Conservation (phyloP, 352 stramenopile species). For the Elongisporangium prolatum region DNA sequence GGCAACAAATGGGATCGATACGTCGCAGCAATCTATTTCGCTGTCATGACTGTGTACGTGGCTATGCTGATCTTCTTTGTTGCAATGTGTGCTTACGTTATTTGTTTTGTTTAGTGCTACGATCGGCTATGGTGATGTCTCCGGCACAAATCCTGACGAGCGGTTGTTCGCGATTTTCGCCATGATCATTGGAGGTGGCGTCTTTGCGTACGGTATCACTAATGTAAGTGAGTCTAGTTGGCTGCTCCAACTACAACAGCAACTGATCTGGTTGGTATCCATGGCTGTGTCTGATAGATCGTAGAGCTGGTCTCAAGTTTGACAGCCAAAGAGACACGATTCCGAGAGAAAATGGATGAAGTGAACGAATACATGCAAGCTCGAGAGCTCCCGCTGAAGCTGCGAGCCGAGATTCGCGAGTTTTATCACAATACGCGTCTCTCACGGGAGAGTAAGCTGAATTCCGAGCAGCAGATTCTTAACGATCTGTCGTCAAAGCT, state of each 20-base stretch:
- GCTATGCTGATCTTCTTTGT: too few relatives aligned
- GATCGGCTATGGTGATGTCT: conserved; percentile 53
- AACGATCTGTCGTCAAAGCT: conserved; percentile 62
- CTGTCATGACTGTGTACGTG: conserved; percentile 67
- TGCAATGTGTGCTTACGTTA: too few relatives aligned
- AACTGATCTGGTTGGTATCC: too few relatives aligned
- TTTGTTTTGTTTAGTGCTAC: conserved; percentile 30
- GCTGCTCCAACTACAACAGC: too few relatives aligned
- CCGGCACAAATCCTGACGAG: conserved; percentile 41
- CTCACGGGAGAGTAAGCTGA: conserved; percentile 62
- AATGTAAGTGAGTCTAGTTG: conserved; percentile 34
- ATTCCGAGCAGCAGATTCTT: conserved; percentile 55
- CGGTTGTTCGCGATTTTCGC: conserved; percentile 65
- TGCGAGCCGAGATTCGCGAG: conserved; percentile 72
- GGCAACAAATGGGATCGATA: conserved; percentile 52
- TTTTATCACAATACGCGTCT: conserved; percentile 73
- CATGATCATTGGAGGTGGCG: conserved; percentile 63
- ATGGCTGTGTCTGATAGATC: conserved; percentile 21
- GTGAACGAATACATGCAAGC: conserved; percentile 80
- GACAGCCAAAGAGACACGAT: conserved; percentile 54
- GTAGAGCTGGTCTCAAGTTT: conserved; percentile 70
- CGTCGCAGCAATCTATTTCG: conserved; percentile 59
- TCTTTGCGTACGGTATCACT: conserved; percentile 79
- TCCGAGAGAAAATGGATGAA: conserved; percentile 70
- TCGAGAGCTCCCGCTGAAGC: conserved; percentile 54